Evolutionary conservation across 139 green algal species (phyloP).

Genomic region (Coelastrella sp.): DNA sequence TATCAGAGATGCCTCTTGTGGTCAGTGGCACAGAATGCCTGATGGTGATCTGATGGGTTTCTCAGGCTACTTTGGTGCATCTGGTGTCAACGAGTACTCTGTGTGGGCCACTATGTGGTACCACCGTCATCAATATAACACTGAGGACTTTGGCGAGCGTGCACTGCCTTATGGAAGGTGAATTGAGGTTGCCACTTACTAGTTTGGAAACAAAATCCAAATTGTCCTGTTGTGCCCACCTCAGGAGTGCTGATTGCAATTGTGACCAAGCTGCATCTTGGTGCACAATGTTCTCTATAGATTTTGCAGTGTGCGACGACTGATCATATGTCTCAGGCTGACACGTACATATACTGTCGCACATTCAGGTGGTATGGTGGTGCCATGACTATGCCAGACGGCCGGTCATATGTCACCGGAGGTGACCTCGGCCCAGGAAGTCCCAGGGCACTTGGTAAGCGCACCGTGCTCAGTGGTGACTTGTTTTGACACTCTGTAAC

Average conservation of each 20-base stretch:
- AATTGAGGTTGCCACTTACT: too few relatives aligned
- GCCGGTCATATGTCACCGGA: constrained; percentile 9
- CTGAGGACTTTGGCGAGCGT: constrained; percentile 24
- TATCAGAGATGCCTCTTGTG: constrained; percentile 18
- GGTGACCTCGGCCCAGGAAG: constrained; percentile 16
- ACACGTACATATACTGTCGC: too few relatives aligned
- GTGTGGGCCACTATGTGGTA: constrained; percentile 37
- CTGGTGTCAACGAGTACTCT: not conserved
- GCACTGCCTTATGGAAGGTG: constrained; percentile 29
- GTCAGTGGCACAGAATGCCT: constrained; percentile 20
- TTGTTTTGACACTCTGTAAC: not conserved
- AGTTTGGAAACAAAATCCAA: too few relatives aligned
- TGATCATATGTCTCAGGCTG: too few relatives aligned
- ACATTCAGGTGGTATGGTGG: constrained; percentile 37
- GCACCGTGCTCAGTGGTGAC: too few relatives aligned
- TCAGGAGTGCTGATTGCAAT: too few relatives aligned
- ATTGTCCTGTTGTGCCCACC: too few relatives aligned
- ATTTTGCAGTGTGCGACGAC: too few relatives aligned
- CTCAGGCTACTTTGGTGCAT: constrained; percentile 28
- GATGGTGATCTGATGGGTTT: constrained; percentile 29
- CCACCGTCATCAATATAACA: not conserved
- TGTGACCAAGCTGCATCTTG: too few relatives aligned
- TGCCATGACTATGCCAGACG: constrained; percentile 21
- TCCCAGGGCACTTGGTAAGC: constrained; percentile 5
- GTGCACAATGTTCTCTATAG: too few relatives aligned